These are phyloP conservation scores for Alternaria metachromatica DNA, from an alignment of 2,329 filamentous ascomycete genomes.

Conservation along the genomic window DNA sequence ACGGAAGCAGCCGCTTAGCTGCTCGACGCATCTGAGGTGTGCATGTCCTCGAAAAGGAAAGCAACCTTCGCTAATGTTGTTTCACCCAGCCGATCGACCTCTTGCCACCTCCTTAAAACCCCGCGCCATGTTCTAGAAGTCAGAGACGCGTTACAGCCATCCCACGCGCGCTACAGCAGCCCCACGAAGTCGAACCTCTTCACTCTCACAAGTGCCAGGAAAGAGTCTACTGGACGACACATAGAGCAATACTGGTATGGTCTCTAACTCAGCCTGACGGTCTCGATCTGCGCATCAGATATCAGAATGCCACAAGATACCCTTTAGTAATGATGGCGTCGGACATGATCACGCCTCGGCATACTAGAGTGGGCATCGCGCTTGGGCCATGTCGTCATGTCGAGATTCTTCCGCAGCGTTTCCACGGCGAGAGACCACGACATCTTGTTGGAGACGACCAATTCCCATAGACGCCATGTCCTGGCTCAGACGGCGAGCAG, in stretches of 20 bases:
- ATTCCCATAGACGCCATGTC: slow-evolving; percentile 27
- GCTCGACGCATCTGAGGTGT: slow-evolving; percentile 4
- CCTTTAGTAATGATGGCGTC: neutral
- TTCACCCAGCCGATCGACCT: slow-evolving; percentile 5
- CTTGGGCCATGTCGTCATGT: slow-evolving; percentile 15
- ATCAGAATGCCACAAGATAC: neutral
- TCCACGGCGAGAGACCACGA: neutral
- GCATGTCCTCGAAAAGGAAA: slow-evolving; percentile 6
- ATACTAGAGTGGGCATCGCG: slow-evolving; percentile 9
- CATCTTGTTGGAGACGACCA: neutral
- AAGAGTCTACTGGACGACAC: neutral
- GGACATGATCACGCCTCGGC: slow-evolving; percentile 1
- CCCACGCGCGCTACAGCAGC: neutral
- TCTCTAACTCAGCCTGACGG: neutral
- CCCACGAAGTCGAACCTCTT: neutral
- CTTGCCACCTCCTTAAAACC: slow-evolving; percentile 4
- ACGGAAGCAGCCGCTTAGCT: slow-evolving; percentile 6
- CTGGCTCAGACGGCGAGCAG: slow-evolving; percentile 37
- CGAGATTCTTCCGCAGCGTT: slow-evolving; percentile 3
- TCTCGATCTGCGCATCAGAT: neutral
- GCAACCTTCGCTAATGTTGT: slow-evolving; percentile 2
- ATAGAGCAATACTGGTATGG: neutral
- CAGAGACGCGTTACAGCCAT: neutral
- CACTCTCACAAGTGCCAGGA: neutral
- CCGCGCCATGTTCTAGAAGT: slow-evolving; percentile 2